Evolutionary conservation across 2,329 filamentous ascomycete genomes (phyloP).

Genomic region (Paraphaeosphaeria minitans): DNA sequence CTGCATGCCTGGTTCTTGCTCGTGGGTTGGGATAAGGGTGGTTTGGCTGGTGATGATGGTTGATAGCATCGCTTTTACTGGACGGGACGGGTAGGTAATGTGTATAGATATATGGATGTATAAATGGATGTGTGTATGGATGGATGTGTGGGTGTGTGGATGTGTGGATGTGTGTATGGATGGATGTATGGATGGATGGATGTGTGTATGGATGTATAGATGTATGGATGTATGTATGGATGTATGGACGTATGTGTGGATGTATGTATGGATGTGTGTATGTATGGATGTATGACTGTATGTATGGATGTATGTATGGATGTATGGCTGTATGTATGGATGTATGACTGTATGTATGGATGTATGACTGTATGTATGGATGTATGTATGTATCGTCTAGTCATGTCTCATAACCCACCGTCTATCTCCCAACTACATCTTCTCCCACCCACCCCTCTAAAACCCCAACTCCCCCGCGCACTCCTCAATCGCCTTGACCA

Average conservation of each 20-base stretch:
- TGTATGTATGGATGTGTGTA: background rate
- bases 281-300: background rate
- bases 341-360: background rate
- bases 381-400: background rate
- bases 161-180: no score
- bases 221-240: no score
- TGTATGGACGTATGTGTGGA: no score
- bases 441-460: constrained; percentile 13
- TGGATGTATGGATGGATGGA: no score
- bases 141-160: no score
- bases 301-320: background rate
- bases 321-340: background rate
- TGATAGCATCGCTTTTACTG: background rate
- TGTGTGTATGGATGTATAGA: no score
- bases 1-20: no score
- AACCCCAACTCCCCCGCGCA: constrained; percentile 42
- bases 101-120: background rate
- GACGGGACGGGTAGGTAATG: background rate
- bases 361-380: no score
- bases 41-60: background rate
- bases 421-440: no score
- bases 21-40: no score
- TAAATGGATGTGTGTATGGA: no score
- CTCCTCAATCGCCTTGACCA: constrained; percentile 64
- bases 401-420: background rate